Evolutionary conservation across 2,329 filamentous ascomycete genomes (phyloP), one percentile per base, ranked within the genome.

Genomic region (Fusarium ambrosium): DNA sequence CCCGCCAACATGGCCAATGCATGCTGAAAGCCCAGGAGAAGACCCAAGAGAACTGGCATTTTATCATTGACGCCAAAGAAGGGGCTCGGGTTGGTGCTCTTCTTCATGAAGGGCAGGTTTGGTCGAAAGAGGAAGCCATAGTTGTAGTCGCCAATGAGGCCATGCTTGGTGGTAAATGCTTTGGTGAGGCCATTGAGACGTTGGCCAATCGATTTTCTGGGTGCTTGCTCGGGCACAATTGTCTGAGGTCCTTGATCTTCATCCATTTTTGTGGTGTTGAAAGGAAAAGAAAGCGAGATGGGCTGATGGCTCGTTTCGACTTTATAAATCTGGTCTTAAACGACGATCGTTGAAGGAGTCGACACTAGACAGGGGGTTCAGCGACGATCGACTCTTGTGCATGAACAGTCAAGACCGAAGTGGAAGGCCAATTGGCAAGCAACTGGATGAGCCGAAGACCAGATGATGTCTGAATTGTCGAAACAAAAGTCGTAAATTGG

Each of bases 111-210:
- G 0, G 95, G 95, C 24, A 98, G 84, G 76, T 94, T 95, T 2
- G 91, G 94, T 24, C 86, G 91, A 87, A 98, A 97, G 45, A 98
- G 91, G 79, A 95, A 97, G 39, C 82, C 93, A 88, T 98, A 98
- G 87, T 98, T 93, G 83, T 98, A 98, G 78, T 91, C 88, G 72
- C 95, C 95, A 66, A 98, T 83, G 29, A 98, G 88, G 14, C 95
- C 95, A 2, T 95, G 89, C 71, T 86, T 91, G 55, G 89, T 91
- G 64, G 87, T 83, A 73, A 90, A 87, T 7, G 85, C 83, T 69
- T 83, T 84, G 36, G 68, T 71, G 22, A 82, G 41, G 24, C 77
- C 77, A 55, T 75, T 73, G 53, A 79, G 71, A 29, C 80, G 80
- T 61, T 80, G 69, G 37, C 73, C 22, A 60, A 82, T 59, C 37